Conservation (phyloP, 2,329 filamentous ascomycete species). For the Aureobasidium sp. region DNA sequence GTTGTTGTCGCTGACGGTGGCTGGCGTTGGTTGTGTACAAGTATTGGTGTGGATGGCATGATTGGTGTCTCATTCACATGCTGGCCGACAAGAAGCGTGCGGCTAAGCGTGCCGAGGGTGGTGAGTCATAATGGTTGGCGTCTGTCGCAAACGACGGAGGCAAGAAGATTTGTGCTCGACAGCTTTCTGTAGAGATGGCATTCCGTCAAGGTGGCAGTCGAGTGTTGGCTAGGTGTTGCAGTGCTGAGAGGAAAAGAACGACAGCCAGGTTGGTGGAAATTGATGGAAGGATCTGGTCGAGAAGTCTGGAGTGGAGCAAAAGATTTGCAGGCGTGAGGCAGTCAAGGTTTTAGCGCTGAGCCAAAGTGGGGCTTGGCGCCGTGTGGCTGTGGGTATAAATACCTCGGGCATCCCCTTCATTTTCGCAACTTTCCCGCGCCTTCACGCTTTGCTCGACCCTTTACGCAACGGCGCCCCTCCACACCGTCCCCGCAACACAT, state of each 20-base stretch:
- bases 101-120: neutral
- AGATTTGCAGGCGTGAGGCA: constrained; percentile 10
- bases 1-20: neutral
- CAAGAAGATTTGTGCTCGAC: neutral
- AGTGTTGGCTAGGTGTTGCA: neutral
- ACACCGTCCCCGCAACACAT: constrained; percentile 9
- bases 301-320: neutral
- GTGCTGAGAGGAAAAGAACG: neutral
- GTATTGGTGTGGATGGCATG: neutral
- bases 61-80: constrained; percentile 9
- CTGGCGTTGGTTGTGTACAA: neutral
- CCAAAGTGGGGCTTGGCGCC: neutral
- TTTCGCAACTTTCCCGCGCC: constrained; percentile 10
- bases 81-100: constrained; percentile 7
- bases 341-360: constrained; percentile 8
- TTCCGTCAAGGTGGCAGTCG: neutral
- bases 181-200: no score
- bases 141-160: neutral
- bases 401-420: neutral
- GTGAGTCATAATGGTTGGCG: constrained; percentile 8
- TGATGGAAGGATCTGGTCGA: constrained; percentile 2
- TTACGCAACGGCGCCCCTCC: constrained; percentile 8
- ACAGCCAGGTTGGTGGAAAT: constrained; percentile 11
- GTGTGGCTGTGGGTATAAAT: constrained; percentile 4
- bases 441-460: constrained; percentile 6